Base-by-base conservation (phyloP, 805 yeast genomes). In the Barnettozyma wickerhamii region DNA sequence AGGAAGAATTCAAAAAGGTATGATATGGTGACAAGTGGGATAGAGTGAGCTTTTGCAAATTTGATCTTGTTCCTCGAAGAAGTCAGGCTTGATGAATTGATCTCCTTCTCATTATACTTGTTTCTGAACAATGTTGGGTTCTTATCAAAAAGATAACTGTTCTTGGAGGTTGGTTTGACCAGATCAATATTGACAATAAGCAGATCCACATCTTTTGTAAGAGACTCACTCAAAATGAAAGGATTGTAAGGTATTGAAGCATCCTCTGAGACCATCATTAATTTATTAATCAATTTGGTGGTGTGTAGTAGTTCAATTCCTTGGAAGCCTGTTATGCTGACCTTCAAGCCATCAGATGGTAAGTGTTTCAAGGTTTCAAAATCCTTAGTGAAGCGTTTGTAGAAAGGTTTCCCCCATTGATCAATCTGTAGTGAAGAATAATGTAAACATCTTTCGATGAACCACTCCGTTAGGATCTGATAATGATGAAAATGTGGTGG, bases 301-400 rank as follows among this genome's bases (percentile, higher is more conserved):
- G 84, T 55, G 60, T 87, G 95, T 31, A 84, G 62, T 14, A 78
- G 62, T 59, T 87, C 95, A 20, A 84, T 78, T 0, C 95, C 95
- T 17, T 79, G 71, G 57, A 82, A 87, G 4, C 95, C 95, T 4
- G 87, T 75, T 3, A 83, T 68, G 46, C 83, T 70, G 38, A 60
- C 41, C 33, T 60, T 47, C 44, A 61, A 58, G 12, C 33, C 35
- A 21, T 20, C 19, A 5, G n/a, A 10, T 5, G 41, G 38, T 14
- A 36, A 18, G 3, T 33, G n/a, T n/a, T 9, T 21, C 21, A 28
- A 41, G 32, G 10, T 43, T 19, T 13, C 35, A 17, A 9, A 44
- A 36, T 4, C 49, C 30, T 42, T 30, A 2, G 68, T 41, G 33
- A 60, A 37, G 19, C 38, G 29, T 18, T 44, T 46, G 23, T 32